A percentile compares a stretch with the other conserved stretches of the same genome.
These are phyloP conservation scores for Erysimum cheiri DNA, from an alignment of 441 rosid genomes.

Conservation along the genomic window DNA sequence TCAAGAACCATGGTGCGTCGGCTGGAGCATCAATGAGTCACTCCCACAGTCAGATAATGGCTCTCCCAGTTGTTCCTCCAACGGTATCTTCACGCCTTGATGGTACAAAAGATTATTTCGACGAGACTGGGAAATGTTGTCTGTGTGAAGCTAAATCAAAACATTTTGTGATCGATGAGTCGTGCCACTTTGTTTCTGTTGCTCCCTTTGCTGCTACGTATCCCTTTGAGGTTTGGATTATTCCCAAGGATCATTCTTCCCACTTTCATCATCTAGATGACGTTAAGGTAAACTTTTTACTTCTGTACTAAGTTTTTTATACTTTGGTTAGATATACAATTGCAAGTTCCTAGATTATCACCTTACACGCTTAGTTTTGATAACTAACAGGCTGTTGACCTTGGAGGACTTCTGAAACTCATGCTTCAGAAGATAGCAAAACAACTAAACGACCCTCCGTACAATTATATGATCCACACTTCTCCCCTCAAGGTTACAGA, in stretches of 20 bases:
- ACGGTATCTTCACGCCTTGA: constrained; percentile 59
- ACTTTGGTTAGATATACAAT: constrained; percentile 2
- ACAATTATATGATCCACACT: constrained; percentile 90
- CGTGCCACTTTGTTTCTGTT: constrained; percentile 64
- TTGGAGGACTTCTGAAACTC: constrained; percentile 73
- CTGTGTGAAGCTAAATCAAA: constrained; percentile 64
- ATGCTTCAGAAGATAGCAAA: constrained; percentile 66
- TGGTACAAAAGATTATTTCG: constrained; percentile 60
- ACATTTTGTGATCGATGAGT: constrained; percentile 62
- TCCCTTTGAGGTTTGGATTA: constrained; percentile 90
- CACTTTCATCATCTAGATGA: constrained; percentile 71
- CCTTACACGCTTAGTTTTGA: constrained; percentile 4
- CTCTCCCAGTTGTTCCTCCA: constrained; percentile 77
- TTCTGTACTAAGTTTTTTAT: constrained; percentile 7
- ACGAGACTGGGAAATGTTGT: constrained; percentile 63
- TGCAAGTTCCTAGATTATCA: constrained; percentile 9
- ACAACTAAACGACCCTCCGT: constrained; percentile 75
- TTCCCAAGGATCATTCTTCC: constrained; percentile 68
- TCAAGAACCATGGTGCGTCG: constrained; percentile 88
- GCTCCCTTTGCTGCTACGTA: constrained; percentile 74
- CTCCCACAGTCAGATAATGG: constrained; percentile 84
- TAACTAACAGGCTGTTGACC: constrained; percentile 69
- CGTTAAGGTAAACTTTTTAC: constrained; percentile 54
- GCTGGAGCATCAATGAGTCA: constrained; percentile 97
- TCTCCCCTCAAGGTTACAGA: constrained; percentile 59